Evolutionary conservation across 345 rosid species (phyloP), one percentile per base, ranked within the genome.

Genomic region (Pelargonium nanum): DNA sequence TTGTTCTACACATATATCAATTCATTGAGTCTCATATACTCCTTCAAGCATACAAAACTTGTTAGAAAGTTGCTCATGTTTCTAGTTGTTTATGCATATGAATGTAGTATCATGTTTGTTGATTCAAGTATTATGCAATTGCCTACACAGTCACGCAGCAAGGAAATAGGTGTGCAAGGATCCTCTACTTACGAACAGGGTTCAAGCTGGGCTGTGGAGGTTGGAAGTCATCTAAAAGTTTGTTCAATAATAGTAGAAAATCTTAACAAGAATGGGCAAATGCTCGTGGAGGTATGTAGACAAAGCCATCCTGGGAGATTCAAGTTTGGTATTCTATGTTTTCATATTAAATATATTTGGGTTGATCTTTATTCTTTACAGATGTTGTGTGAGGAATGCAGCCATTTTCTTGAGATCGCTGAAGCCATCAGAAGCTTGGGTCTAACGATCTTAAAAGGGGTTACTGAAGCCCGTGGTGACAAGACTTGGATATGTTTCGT

Each of bases 351-450:
- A 58, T 34, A 40, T 68, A 44, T 63, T 61, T 61, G 59, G 58
- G 60, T 73, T 61, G 68, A 63, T 66, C 34, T 62, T 24, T 75
- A 75, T 88, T 66, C 34, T 62, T 24, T 75, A 75, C 90, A 93
- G 97, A 85, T 93, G 89, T 61, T 85, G 73, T 93, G 99, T 54
- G 88, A 87, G 74, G 95, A 93, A 68, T 80, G 93, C 75, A 75
- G 88, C 71, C 85, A 83, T 77, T 87, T 93, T 75, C 98, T 92
- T 45, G 95, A 92, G 81, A 92, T 92, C 73, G 86, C 96, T 59
- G 94, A 89, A 66, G 89, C 88, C 51, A 87, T 93, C 57, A 78
- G 77, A 77, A 80, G 89, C 68, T 75, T 93, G 76, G 99, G 87
- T 58, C 80, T 93, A 68, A 74, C 89, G 48, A 89, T 93, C 66